Percentiles rank a stretch among this genome's conserved stretches.
phyloP scores from a whole-genome alignment of 2,329 filamentous ascomycete genomes.

The Epichloe scottii region DNA sequence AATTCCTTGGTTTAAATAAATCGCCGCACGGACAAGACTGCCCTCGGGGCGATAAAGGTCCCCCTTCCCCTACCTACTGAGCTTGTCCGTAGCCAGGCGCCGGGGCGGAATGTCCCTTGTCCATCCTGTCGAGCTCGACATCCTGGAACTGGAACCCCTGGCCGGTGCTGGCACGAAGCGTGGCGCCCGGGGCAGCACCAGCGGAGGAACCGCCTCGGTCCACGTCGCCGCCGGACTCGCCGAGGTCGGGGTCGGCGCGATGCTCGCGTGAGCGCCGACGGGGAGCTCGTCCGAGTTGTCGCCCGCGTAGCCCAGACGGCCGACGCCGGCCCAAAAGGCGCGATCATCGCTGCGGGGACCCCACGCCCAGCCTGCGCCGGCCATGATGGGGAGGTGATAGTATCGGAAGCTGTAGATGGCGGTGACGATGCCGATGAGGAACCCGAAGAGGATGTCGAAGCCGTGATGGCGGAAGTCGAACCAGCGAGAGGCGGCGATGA shows the following conservation, averaged over 20 bases:
- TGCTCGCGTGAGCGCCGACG: conserved; percentile 8
- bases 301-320: conserved; percentile 41
- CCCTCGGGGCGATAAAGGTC: too few species aligned
- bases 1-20: too few species aligned
- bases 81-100: neutral
- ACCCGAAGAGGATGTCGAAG: conserved; percentile 87
- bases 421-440: conserved; percentile 58
- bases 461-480: conserved; percentile 82
- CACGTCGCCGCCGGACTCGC: conserved; percentile 15
- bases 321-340: conserved; percentile 69
- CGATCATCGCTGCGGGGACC: conserved; percentile 59
- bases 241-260: conserved; percentile 14
- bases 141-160: conserved; percentile 15
- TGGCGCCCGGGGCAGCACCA: neutral
- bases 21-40: too few species aligned
- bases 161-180: conserved; percentile 1
- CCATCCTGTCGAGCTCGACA: conserved; percentile 18
- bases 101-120: neutral
- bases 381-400: conserved; percentile 66
- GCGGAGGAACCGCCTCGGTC: conserved; percentile 4
- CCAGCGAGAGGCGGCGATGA: conserved; percentile 76
- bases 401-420: conserved; percentile 68
- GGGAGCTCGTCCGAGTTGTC: conserved; percentile 23
- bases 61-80: neutral
- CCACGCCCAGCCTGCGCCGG: conserved; percentile 84